Percentiles rank a stretch among this genome's conserved stretches.
Evolutionary conservation across 1,139 yeast genomes (phyloP).

Genomic region (Geotrichum aggregatum): DNA sequence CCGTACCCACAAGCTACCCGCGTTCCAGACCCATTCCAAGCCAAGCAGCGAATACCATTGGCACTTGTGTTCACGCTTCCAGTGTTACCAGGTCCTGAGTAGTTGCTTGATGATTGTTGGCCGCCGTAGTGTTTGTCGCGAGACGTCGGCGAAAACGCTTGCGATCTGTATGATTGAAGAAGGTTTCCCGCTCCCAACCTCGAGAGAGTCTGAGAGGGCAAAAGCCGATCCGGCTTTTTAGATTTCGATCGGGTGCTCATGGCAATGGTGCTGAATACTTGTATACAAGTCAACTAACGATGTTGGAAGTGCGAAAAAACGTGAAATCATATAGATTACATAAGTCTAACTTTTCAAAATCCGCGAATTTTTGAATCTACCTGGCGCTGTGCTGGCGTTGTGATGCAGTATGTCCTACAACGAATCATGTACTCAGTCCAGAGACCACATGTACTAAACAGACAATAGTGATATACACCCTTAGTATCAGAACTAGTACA

Average conservation of each 20-base stretch:
- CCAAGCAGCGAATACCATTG: conserved; percentile 18
- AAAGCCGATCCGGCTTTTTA: conserved; percentile 3
- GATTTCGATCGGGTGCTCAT: conserved; percentile 3
- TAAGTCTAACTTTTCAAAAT: too few species aligned
- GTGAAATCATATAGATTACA: too few species aligned
- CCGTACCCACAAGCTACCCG: conserved; percentile 30
- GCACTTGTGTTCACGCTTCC: conserved; percentile 1
- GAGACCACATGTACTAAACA: too few species aligned
- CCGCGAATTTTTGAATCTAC: too few species aligned
- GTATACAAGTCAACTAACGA: too few species aligned
- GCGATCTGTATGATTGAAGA: conserved; percentile 14
- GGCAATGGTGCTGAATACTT: not conserved
- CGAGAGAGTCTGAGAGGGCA: conserved; percentile 12
- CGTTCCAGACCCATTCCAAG: conserved; percentile 34
- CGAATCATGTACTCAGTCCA: too few species aligned
- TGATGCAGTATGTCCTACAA: too few species aligned
- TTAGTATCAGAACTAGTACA: too few species aligned
- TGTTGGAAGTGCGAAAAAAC: too few species aligned
- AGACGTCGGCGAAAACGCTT: conserved; percentile 3
- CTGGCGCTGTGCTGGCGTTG: too few species aligned
- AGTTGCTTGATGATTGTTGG: not conserved
- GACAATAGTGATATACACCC: too few species aligned
- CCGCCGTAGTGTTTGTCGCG: conserved; percentile 9
- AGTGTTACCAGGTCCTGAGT: not conserved
- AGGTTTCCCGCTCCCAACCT: conserved; percentile 14